These are phyloP conservation scores for Senecio squalidus DNA, from an alignment of 140 eudicot genomes.

Conservation along the genomic window DNA sequence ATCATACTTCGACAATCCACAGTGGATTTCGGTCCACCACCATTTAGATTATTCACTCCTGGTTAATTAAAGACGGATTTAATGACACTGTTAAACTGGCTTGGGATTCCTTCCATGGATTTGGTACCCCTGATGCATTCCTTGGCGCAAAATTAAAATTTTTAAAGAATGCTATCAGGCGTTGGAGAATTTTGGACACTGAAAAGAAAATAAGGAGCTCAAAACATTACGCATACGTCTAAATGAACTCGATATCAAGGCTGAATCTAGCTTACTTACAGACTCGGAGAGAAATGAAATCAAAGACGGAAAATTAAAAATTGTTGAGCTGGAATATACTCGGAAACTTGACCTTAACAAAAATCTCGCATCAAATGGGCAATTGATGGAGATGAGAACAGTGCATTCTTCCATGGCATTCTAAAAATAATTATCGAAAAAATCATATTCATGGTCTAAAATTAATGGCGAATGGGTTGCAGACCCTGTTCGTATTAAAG, in stretches of 20 bases:
- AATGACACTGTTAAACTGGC: background rate
- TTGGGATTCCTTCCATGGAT: background rate
- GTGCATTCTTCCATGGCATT: background rate
- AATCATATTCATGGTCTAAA: too few relatives aligned
- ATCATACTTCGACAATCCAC: background rate
- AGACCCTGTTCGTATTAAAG: background rate
- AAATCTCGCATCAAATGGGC: background rate
- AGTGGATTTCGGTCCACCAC: conserved; percentile 24
- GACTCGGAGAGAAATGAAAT: too few relatives aligned
- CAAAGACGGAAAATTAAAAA: background rate
- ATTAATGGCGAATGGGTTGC: background rate
- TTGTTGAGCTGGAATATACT: background rate
- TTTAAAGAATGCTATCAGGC: background rate
- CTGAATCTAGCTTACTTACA: too few relatives aligned
- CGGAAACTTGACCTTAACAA: background rate
- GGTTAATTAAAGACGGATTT: background rate
- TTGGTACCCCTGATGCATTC: background rate
- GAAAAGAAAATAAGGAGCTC: background rate
- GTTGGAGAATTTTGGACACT: background rate
- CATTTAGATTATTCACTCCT: too few relatives aligned
- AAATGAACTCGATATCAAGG: background rate
- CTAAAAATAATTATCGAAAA: background rate
- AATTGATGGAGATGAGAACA: background rate
- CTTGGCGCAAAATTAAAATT: background rate
- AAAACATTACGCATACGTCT: background rate